Evolutionary conservation across 148 eudicot genomes (phyloP), one percentile per base, ranked within the genome.

Genomic region (Camellia granthamiana): DNA sequence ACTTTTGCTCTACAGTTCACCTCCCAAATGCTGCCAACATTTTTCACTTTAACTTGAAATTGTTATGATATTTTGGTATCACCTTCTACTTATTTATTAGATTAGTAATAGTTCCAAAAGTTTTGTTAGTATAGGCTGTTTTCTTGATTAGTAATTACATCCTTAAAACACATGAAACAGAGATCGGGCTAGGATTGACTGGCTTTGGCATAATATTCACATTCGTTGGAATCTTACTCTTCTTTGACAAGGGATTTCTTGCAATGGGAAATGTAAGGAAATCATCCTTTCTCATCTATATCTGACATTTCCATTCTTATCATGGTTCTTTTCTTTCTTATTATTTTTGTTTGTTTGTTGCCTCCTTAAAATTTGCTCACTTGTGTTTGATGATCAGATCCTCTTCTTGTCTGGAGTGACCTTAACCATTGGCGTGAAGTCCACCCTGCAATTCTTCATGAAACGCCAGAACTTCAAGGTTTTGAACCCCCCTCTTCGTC

Each of bases 241-340:
- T 93, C 78, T 93, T 93, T 78, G 97, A 93, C 90, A 92, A 93
- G 79, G 97, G 97, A 74, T 82, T 91, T 56, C 86, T 93, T 81
- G 97, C 97, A 74, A 93, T 93, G 88, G 97, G 97, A 86, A 92
- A 93, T 77, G 97, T 92, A 79, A 84, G 92, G 83, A 71, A 41
- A 52, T 8, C 49, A 7, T 64, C 7, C 61, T 12, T 30, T 72
- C 72, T 81, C 69, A 56, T 49, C 43, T 70, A 68, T 19, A 42
- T 38, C 23, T 14, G 44, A 38, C 46, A 75, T 49, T 38, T 13
- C 62, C 52, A 18, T 78, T 64, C 41, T 64, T 11, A 23, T 23
- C 1, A 64, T 21, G 68, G 2, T 64, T 41, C 63, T 21, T 72
- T 43, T 75, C 13, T 77, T 49, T 51, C 15, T 71, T 54, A 54